Conservation (phyloP, 78 protist species). For the Dictyostelium brefeldianum region DNA sequence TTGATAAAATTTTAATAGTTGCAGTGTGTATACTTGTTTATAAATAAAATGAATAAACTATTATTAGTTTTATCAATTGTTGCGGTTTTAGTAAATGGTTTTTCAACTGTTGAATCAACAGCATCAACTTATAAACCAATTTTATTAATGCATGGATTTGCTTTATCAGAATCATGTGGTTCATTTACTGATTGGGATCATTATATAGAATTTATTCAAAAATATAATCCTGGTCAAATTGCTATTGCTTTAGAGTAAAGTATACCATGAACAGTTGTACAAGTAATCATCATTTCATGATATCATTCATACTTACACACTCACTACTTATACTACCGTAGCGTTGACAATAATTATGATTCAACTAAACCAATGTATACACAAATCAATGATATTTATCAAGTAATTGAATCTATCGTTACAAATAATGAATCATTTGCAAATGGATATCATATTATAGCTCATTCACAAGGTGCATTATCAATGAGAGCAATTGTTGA, state of each 20-base stretch:
- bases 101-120: background rate
- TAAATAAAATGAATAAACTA: background rate
- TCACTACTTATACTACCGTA: background rate
- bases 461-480: constrained; percentile 70
- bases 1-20: too few species aligned
- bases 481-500: constrained; percentile 15
- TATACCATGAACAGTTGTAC: background rate
- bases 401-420: background rate
- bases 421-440: constrained; percentile 11
- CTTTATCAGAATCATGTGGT: background rate
- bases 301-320: background rate
- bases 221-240: constrained; percentile 47
- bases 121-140: constrained; percentile 9
- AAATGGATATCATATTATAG: constrained; percentile 48
- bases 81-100: background rate
- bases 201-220: constrained; percentile 1
- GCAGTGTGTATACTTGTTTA: too few species aligned
- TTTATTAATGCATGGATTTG: constrained; percentile 29
- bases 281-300: too few species aligned
- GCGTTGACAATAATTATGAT: constrained; percentile 38
- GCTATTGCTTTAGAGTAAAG: constrained; percentile 32
- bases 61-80: background rate
- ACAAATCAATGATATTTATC: constrained; percentile 30
- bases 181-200: background rate
- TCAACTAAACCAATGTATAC: constrained; percentile 28